Conservation (phyloP, 805 yeast genomes). For the Zygotorulaspora florentina region DNA sequence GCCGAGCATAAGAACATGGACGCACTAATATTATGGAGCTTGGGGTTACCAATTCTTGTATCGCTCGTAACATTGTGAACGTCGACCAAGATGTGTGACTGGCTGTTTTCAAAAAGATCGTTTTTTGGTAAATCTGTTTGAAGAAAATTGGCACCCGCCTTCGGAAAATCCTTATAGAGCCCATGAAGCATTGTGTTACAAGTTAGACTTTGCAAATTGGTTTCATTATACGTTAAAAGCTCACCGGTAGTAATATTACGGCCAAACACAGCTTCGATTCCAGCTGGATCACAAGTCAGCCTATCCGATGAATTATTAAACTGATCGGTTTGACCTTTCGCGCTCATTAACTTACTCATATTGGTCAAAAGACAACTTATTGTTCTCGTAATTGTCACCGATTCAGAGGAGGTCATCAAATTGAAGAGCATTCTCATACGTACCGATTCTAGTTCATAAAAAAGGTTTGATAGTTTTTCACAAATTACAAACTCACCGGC, state of each 20-base stretch:
- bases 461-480: constrained; percentile 50
- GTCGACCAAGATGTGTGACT: constrained; percentile 67
- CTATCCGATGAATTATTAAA: constrained; percentile 10
- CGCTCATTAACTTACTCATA: constrained; percentile 56
- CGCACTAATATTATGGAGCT: constrained; percentile 63
- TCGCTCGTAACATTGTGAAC: constrained; percentile 64
- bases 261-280: constrained; percentile 63
- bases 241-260: constrained; percentile 60
- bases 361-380: constrained; percentile 52
- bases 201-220: constrained; percentile 57
- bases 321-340: constrained; percentile 38
- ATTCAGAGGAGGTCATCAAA: constrained; percentile 54
- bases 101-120: constrained; percentile 45
- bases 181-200: constrained; percentile 67
- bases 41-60: constrained; percentile 55
- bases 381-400: constrained; percentile 43
- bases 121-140: constrained; percentile 45
- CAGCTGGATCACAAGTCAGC: constrained; percentile 46
- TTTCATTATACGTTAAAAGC: constrained; percentile 40
- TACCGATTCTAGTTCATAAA: constrained; percentile 54
- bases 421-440: constrained; percentile 49
- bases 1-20: constrained; percentile 65
- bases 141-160: constrained; percentile 33
- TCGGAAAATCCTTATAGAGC: constrained; percentile 67
- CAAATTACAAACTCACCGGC: constrained; percentile 64